Conservation (phyloP, 1,139 yeast genomes). For the Debaryomyces udenii region DNA sequence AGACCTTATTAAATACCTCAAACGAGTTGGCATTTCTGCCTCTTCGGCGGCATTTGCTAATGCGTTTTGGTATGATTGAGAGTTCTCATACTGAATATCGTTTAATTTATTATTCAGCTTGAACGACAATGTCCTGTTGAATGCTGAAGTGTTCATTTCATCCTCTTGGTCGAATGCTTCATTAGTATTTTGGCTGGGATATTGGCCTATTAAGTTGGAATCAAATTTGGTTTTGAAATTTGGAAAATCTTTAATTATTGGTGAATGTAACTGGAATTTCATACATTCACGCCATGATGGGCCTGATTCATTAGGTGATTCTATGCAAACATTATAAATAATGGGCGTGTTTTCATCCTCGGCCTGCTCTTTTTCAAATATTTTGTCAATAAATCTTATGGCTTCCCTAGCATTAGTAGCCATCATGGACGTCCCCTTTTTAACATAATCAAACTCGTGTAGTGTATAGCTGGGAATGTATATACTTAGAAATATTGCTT, state of each 20-base stretch:
- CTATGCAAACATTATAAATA: constrained; percentile 30
- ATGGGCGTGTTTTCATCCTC: constrained; percentile 15
- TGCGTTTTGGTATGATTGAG: constrained; percentile 31
- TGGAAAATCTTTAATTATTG: constrained; percentile 52
- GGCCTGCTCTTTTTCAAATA: constrained; percentile 25
- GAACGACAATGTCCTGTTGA: constrained; percentile 13
- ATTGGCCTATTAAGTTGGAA: constrained; percentile 27
- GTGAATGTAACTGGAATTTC: constrained; percentile 47
- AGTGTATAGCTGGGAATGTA: constrained; percentile 58
- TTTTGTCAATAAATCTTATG: constrained; percentile 52
- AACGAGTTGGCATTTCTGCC: constrained; percentile 53
- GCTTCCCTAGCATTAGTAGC: constrained; percentile 63
- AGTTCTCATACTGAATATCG: constrained; percentile 40
- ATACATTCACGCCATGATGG: constrained; percentile 55
- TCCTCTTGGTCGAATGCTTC: constrained; percentile 10
- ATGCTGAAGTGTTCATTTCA: constrained; percentile 7
- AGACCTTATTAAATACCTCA: constrained; percentile 52
- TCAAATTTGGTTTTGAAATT: constrained; percentile 42
- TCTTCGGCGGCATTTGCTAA: constrained; percentile 31
- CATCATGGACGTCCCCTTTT: constrained; percentile 55
- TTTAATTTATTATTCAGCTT: constrained; percentile 20
- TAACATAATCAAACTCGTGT: constrained; percentile 57
- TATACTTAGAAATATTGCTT: constrained; percentile 30
- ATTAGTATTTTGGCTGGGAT: constrained; percentile 12
- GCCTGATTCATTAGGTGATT: constrained; percentile 43